Conservation (phyloP, 495 filamentous ascomycete genomes). For the Talaromyces proteolyticus region DNA sequence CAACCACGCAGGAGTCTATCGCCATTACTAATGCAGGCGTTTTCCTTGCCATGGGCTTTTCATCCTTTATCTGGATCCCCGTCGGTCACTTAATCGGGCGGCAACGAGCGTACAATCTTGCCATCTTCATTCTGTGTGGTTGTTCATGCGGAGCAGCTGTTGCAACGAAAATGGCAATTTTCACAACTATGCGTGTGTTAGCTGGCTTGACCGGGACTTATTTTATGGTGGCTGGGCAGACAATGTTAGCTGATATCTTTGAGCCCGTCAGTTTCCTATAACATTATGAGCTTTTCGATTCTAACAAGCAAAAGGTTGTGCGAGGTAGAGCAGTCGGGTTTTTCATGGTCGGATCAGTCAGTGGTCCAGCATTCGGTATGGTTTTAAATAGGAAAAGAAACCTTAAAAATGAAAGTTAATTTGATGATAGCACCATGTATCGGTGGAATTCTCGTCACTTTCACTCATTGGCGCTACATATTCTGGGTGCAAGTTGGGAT, state of each 20-base stretch:
- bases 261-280: constrained; percentile 25
- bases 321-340: constrained; percentile 51
- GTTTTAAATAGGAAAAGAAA: neutral
- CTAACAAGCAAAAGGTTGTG: constrained; percentile 30
- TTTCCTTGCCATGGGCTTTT: constrained; percentile 49
- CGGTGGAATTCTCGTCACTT: constrained; percentile 51
- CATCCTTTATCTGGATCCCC: constrained; percentile 47
- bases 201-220: constrained; percentile 37
- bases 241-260: constrained; percentile 41
- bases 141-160: constrained; percentile 29
- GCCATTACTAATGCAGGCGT: constrained; percentile 43
- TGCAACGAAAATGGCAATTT: constrained; percentile 27
- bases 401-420: constrained; percentile 3
- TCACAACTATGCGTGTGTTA: constrained; percentile 34
- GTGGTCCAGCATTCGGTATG: constrained; percentile 51
- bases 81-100: constrained; percentile 24
- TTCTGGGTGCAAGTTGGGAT: constrained; percentile 55
- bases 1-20: constrained; percentile 27
- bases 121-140: constrained; percentile 29
- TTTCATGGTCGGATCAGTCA: constrained; percentile 48
- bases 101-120: constrained; percentile 26
- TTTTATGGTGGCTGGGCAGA: constrained; percentile 44
- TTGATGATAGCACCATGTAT: constrained; percentile 31
- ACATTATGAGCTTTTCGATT: neutral
- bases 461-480: constrained; percentile 47